Base-by-base conservation (phyloP, 2,329 filamentous ascomycete genomes). In the Colletotrichum spaethianum region DNA sequence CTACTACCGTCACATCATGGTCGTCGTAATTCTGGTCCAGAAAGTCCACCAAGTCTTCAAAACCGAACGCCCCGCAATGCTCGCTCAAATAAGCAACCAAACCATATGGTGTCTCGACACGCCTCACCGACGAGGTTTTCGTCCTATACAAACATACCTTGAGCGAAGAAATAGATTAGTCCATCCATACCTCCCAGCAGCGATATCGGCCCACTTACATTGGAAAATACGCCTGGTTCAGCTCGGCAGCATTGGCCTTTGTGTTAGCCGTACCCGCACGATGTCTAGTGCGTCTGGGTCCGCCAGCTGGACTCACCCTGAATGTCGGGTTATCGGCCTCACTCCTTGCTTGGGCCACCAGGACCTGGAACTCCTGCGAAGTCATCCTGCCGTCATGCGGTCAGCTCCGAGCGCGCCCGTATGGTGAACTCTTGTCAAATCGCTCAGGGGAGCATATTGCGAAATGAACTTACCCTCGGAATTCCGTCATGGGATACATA, bases 111-210 rank as follows among this genome's bases (percentile, higher is more conserved):
- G 8, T 16, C 33, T 23, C 18, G 12, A 11, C 14, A 31, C n/a
- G 38, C 28, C 31, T 66, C 42, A 73, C 9, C 75, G 75, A 56
- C 80, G 82, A 67, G 88, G 86, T 74, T 92, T 92, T 73, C 86
- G 85, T 61, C 90, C 90, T 75, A 92, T 91, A 74, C 88, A 91
- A 46, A 92, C 87, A 77, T 92, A 91, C 74, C 89, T 91, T 44
- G 8, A 66, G 12, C 18, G n/a, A 28, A 16, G 7, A 52, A 4
- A 28, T 3, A n/a, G 16, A 52, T 73, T 28, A 73, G 56, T 38
- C 8, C 26, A 23, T 7, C 5, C 38, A 26, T 11, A 6, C n/a
- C 26, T n/a, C 7, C 28, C 18, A 36, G 16, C n/a, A 18, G 28
- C 33, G 40, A 40, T 53, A 20, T 36, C 38, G 23, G 16, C 11